These are phyloP conservation scores for Malus hybrid DNA, from an alignment of 331 rosid species.

Conservation along the genomic window DNA sequence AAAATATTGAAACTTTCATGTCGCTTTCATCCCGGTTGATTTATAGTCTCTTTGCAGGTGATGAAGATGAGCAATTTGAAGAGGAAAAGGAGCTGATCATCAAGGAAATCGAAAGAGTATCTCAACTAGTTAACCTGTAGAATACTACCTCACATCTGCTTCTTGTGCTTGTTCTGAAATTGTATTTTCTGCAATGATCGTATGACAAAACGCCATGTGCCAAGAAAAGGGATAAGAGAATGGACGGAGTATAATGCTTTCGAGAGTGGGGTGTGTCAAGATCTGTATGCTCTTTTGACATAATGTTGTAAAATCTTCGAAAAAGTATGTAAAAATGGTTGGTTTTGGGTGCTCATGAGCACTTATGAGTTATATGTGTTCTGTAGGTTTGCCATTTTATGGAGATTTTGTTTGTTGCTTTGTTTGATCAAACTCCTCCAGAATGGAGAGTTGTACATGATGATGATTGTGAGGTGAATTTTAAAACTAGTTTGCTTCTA, in stretches of 20 bases:
- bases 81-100: slow-evolving; percentile 89
- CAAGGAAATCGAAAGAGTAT: slow-evolving; percentile 55
- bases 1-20: background rate
- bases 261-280: background rate
- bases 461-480: background rate
- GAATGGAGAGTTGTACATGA: background rate
- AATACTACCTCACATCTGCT: slow-evolving; percentile 19
- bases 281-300: background rate
- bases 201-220: slow-evolving; percentile 7
- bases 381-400: background rate
- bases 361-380: too few species aligned
- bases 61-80: slow-evolving; percentile 91
- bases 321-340: background rate
- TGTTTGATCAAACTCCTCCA: background rate
- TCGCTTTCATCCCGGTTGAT: background rate
- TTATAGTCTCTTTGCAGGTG: slow-evolving; percentile 42
- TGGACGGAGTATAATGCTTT: background rate
- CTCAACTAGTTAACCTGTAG: slow-evolving; percentile 12
- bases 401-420: background rate
- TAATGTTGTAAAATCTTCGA: background rate
- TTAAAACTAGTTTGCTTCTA: background rate
- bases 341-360: background rate
- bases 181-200: slow-evolving; percentile 8
- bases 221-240: background rate
- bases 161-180: slow-evolving; percentile 8